Evolutionary conservation across 2,329 filamentous ascomycete genomes (phyloP), one percentile per base, ranked within the genome.

Genomic region (Mollisia scopiformis): DNA sequence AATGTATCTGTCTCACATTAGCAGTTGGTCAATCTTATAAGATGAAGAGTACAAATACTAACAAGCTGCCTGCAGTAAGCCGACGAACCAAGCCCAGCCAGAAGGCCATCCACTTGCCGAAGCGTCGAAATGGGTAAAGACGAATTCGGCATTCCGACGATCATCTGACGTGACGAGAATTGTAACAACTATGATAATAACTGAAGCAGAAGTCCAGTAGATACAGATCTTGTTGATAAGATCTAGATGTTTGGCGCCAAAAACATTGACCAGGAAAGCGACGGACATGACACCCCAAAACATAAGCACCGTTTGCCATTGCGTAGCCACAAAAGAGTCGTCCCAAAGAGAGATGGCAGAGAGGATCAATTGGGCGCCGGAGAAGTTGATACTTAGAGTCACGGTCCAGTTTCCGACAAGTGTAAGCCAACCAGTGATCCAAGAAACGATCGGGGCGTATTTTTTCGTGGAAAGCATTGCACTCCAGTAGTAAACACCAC

Each of bases 41-140:
- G 16, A 8, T 6, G 23, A 28, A 16, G 27, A 30, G 13, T 7
- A 27, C 6, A 13, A 13, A 47, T 8, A 59, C 66, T 64, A 58
- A 69, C 68, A 72, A n/a, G 70, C 66, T 53, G 87, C 86, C 75
- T 90, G 88, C 27, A 91, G 77, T 23, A 91, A 75, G 2, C 88
- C 88, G 33, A 91, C 86, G 69, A 90, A 91, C 74, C 90, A 91
- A 0, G 88, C 85, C 88, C 88, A 91, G 33, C 87, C 88, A 23
- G 78, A 75, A 5, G 87, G 85, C 85, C 88, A 91, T 46, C 88
- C 88, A 67, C 84, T 87, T 5, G 75, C 73, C 19, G 82, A 86
- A 11, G 88, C 84, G 75, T 91, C 88, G 66, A 86, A 91, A 73
- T 91, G 85, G 0, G 78, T 76, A 71, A 91, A 90, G 7, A 90